Percentiles rank a stretch among this genome's conserved stretches.
Conservation (phyloP, 352 stramenopile genomes). For the Pythium apleroticum region DNA sequence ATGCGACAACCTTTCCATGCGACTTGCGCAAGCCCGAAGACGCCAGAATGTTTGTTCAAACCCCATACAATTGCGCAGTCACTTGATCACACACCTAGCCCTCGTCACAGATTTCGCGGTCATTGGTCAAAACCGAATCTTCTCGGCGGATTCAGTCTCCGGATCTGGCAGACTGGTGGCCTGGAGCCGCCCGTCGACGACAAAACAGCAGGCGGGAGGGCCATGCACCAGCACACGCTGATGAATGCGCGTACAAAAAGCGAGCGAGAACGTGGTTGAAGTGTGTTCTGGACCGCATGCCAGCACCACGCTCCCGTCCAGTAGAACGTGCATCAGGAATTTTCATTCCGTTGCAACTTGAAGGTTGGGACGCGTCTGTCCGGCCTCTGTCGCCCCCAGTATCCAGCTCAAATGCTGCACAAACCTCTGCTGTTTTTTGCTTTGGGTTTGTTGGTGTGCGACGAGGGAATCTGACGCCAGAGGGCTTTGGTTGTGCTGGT, state of each 20-base stretch:
- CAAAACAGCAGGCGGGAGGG: constrained; percentile 19
- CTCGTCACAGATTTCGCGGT: background rate
- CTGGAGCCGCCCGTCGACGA: constrained; percentile 12
- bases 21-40: constrained; percentile 15
- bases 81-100: constrained; percentile 10
- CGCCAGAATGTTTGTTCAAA: background rate
- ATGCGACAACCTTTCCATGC: constrained; percentile 1
- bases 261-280: constrained; percentile 14
- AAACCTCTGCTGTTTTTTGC: constrained; percentile 1
- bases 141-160: constrained; percentile 14
- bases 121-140: constrained; percentile 27
- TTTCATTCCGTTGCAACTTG: constrained; percentile 15
- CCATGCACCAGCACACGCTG: background rate
- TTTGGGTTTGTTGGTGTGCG: background rate
- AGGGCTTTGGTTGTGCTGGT: background rate
- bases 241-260: constrained; percentile 24
- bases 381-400: background rate
- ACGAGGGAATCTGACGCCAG: constrained; percentile 14
- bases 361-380: constrained; percentile 6
- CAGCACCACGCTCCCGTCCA: constrained; percentile 4
- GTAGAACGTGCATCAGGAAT: constrained; percentile 13
- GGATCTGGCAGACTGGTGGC: constrained; percentile 19
- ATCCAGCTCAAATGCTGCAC: constrained; percentile 6
- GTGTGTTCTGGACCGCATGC: constrained; percentile 13
- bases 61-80: constrained; percentile 20